Evolutionary conservation across 176 grass and related monocot genomes (phyloP).

Genomic region (Paspalum notatum): DNA sequence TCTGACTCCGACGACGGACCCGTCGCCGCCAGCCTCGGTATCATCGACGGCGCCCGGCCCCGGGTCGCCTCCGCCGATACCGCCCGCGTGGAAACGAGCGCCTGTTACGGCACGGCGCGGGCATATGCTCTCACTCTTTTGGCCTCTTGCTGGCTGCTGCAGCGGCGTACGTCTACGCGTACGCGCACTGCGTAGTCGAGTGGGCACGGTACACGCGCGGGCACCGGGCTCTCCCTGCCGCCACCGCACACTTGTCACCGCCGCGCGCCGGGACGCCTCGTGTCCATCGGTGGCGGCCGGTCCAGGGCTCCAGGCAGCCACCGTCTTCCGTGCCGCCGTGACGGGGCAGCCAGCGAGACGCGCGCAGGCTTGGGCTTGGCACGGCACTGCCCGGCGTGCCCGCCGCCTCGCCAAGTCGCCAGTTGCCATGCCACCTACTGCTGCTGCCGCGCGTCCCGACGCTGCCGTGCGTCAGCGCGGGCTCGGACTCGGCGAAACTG

Average conservation of each 20-base stretch:
- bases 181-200: too few species aligned
- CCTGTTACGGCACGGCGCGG: background rate
- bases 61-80: background rate
- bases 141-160: background rate
- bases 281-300: background rate
- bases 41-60: slow-evolving; percentile 17
- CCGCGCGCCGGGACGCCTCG: background rate
- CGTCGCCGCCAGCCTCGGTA: slow-evolving; percentile 27
- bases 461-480: background rate
- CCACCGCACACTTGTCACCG: slow-evolving; percentile 12
- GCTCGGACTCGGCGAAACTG: background rate
- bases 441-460: background rate
- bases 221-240: background rate
- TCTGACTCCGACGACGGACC: background rate
- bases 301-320: background rate
- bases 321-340: background rate
- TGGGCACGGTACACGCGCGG: background rate
- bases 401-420: background rate
- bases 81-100: background rate
- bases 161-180: too few species aligned
- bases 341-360: background rate
- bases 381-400: background rate
- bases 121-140: background rate
- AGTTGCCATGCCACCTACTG: background rate
- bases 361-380: background rate